Evolutionary conservation across 192 early-diverging fungal genomes (phyloP).

Genomic region (Blastocladiella britannica): DNA sequence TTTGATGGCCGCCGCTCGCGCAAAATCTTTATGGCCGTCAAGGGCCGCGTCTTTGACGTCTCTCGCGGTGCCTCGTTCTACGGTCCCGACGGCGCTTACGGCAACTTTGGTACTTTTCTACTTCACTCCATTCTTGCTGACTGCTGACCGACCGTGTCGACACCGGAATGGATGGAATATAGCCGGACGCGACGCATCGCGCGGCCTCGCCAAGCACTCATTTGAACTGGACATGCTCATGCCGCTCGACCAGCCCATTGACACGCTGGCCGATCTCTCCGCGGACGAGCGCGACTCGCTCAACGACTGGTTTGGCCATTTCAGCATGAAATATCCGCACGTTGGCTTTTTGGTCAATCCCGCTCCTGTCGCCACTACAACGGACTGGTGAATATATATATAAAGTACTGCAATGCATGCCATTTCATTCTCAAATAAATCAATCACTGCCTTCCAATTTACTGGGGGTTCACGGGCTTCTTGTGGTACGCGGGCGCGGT

Average conservation of each 20-base stretch:
- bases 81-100: constrained; percentile 47
- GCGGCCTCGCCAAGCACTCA: constrained; percentile 70
- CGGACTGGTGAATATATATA: too few relatives aligned
- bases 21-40: constrained; percentile 60
- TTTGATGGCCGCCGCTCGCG: constrained; percentile 46
- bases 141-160: not conserved
- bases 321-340: constrained; percentile 54
- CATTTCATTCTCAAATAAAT: too few relatives aligned
- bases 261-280: constrained; percentile 55
- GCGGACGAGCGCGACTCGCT: constrained; percentile 50
- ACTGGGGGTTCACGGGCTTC: too few relatives aligned
- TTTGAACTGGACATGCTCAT: constrained; percentile 57
- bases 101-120: not conserved
- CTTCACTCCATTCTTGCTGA: too few relatives aligned
- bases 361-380: too few relatives aligned
- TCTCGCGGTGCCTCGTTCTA: constrained; percentile 62
- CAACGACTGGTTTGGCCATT: constrained; percentile 59
- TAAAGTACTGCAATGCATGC: too few relatives aligned
- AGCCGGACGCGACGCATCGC: constrained; percentile 86
- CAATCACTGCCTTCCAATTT: too few relatives aligned
- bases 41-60: constrained; percentile 77
- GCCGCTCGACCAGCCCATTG: constrained; percentile 48
- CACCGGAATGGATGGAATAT: constrained; percentile 9
- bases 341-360: constrained; percentile 44
- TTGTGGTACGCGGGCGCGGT: too few relatives aligned